These are phyloP conservation scores for Eragrostis tef DNA, from an alignment of 202 grass and related monocot species.

Conservation along the genomic window DNA sequence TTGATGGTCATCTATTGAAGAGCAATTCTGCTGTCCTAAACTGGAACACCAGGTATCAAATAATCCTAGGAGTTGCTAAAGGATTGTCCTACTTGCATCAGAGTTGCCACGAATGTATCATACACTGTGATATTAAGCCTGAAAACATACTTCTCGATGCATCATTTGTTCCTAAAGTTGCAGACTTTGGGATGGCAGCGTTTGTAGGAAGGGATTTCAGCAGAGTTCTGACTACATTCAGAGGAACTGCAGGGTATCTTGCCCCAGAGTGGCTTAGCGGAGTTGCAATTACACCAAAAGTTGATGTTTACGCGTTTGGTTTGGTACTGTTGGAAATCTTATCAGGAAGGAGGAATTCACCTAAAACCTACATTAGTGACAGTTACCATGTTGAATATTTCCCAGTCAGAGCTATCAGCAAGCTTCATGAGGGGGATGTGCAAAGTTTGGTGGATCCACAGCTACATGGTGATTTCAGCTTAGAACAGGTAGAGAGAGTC, in stretches of 20 bases:
- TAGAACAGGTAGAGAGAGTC: slow-evolving; percentile 50
- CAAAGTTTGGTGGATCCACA: slow-evolving; percentile 44
- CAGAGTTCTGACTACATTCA: slow-evolving; percentile 44
- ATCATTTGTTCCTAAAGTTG: slow-evolving; percentile 44
- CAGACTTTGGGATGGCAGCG: slow-evolving; percentile 55
- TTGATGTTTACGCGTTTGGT: slow-evolving; percentile 57
- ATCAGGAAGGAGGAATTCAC: slow-evolving; percentile 52
- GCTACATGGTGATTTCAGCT: slow-evolving; percentile 33
- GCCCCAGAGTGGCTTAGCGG: slow-evolving; percentile 57
- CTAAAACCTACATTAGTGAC: background rate
- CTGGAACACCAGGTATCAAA: slow-evolving; percentile 39
- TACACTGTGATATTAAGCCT: slow-evolving; percentile 53
- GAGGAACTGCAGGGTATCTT: slow-evolving; percentile 56
- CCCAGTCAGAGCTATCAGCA: slow-evolving; percentile 38
- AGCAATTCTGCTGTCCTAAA: slow-evolving; percentile 1
- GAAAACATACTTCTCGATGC: slow-evolving; percentile 19
- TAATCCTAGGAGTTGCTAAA: slow-evolving; percentile 45
- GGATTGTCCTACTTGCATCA: slow-evolving; percentile 50
- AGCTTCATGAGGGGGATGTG: slow-evolving; percentile 38
- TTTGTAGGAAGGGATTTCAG: slow-evolving; percentile 52
- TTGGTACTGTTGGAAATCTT: slow-evolving; percentile 55
- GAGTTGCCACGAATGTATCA: slow-evolving; percentile 44
- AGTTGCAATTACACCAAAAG: slow-evolving; percentile 45
- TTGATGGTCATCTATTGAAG: slow-evolving; percentile 45
- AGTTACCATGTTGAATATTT: slow-evolving; percentile 24